Evolutionary conservation across 495 filamentous ascomycete species (phyloP), one percentile per base, ranked within the genome.

Genomic region (Aspergillus ostianus): DNA sequence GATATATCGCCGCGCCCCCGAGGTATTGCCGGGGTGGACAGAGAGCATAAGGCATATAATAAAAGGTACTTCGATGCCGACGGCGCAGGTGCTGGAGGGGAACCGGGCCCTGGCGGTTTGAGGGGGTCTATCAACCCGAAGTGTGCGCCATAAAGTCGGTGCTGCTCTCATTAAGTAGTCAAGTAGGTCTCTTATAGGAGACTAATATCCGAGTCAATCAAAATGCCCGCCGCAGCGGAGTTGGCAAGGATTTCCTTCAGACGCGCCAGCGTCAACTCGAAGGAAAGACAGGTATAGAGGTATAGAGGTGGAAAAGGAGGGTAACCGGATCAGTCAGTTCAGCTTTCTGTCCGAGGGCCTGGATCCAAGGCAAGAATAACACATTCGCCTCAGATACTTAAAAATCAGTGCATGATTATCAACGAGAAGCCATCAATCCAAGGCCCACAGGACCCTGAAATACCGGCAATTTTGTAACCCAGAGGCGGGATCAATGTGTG

Each of bases 351-450:
- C 50, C 21, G n/a, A 32, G 27, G 6, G 1, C 19, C 17, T 2
- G 26, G 6, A 27, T 26, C 23, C 6, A 7, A 51, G 19, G 26
- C 23, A 27, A 12, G 13, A 17, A 26, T 26, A 2, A 27, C 18
- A 26, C 9, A 21, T 52, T 13, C 2, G 7, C 8, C 6, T 52
- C 21, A n/a, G 50, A 27, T 8, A 32, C 4, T 32, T 21, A 18
- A 54, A 54, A 19, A 41, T 75, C 79, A 80, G 86, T 77, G 86
- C 44, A 87, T 86, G 65, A 97, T 90, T 67, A 98, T 87, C 54
- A 97, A 79, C 21, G 88, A 88, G 69, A 98, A 93, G 0, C 91
- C 90, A 73, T 97, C 92, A 29, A 98, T 68, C 90, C 91, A 97
- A 58, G 83, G 67, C 15, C 80, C 91, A 64, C 85, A 91, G 59